Base-by-base conservation (phyloP, 2,329 filamentous ascomycete genomes). In the Scedosporium dehoogii region DNA sequence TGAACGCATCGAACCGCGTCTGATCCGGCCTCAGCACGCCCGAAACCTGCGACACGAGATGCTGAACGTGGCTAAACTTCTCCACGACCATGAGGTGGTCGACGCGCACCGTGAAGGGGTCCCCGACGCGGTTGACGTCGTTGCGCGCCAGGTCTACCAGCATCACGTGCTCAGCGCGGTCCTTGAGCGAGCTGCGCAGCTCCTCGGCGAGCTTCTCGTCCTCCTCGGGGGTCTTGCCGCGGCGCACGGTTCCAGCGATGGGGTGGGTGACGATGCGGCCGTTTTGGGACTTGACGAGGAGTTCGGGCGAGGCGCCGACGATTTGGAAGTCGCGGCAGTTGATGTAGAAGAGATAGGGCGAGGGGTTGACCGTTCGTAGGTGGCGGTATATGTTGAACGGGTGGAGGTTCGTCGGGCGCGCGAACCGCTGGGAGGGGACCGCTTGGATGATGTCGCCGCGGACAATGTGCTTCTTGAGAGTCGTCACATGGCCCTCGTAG, bases 331-430 rank as follows among this genome's bases (percentile, higher is more conserved):
- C 89, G 64, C 84, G 83, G 76, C 93, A 97, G 73, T 94, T 87
- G 65, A 99, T 85, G 76, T 92, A 99, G 80, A 99, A 99, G 42
- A 99, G 85, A 75, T 99, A 99, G 0, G 94, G 94, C 7, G 92
- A 96, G 0, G 94, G 94, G 73, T 99, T 99, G 70, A 97, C 90
- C n/a, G 91, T 96, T 65, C 94, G 90, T 44, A 99, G 83, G 73
- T 96, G 91, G 62, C 93, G 87, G 81, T 97, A 99, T 70, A 99
- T 90, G 79, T 97, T 99, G 82, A 97, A 99, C 0, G 94, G 93
- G 74, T 99, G 94, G 53, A 99, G 80, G 62, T 85, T 86, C 2
- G 94, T 99, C 14, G 92, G 92, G 29, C 93, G 85, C 6, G 92
- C 88, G 71, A 97, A 90, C 60, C 94, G 86, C 76, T 99, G 94